These are phyloP conservation scores for Phytopythium oedochilum DNA, from an alignment of 352 stramenopile genomes.

Conservation along the genomic window DNA sequence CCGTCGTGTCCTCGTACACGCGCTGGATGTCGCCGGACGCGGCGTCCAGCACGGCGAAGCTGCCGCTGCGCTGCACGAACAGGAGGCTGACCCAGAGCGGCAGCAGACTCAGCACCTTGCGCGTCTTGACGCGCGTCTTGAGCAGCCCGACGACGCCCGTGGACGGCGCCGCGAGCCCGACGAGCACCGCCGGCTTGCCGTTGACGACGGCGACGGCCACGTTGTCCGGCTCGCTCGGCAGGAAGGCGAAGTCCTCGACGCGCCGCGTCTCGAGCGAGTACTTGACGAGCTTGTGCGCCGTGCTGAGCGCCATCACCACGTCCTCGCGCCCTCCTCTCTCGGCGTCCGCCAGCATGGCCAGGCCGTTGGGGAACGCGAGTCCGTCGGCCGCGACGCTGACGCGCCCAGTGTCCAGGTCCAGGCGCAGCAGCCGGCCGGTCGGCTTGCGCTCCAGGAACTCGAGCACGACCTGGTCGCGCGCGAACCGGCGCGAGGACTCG, in stretches of 20 bases:
- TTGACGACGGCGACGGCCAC: conserved; percentile 32
- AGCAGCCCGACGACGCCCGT: conserved; percentile 23
- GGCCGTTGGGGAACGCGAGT: conserved; percentile 43
- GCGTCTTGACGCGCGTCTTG: conserved; percentile 35
- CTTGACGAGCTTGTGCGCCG: conserved; percentile 55
- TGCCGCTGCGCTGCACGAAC: conserved; percentile 25
- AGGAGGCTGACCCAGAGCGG: conserved; percentile 26
- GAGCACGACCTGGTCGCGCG: conserved; percentile 33
- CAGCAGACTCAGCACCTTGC: conserved; percentile 53
- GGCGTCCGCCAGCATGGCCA: conserved; percentile 35
- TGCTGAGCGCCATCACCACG: conserved; percentile 42
- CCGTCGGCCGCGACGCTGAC: conserved; percentile 23
- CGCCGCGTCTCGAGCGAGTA: conserved; percentile 35
- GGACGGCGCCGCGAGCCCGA: conserved; percentile 31
- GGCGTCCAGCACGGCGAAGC: conserved; percentile 45
- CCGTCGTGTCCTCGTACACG: conserved; percentile 41
- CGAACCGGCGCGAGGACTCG: conserved; percentile 47
- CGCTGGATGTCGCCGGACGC: conserved; percentile 33
- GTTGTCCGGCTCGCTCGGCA: conserved; percentile 51
- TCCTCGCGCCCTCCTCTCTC: conserved; percentile 5
- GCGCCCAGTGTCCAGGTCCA: conserved; percentile 23
- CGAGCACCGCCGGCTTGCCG: conserved; percentile 32
- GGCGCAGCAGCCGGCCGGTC: conserved; percentile 46
- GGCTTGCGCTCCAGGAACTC: conserved; percentile 42
- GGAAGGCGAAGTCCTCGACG: conserved; percentile 54